Evolutionary conservation across 2,329 filamentous ascomycete species (phyloP).

Genomic region (Trichophaea hybrida): DNA sequence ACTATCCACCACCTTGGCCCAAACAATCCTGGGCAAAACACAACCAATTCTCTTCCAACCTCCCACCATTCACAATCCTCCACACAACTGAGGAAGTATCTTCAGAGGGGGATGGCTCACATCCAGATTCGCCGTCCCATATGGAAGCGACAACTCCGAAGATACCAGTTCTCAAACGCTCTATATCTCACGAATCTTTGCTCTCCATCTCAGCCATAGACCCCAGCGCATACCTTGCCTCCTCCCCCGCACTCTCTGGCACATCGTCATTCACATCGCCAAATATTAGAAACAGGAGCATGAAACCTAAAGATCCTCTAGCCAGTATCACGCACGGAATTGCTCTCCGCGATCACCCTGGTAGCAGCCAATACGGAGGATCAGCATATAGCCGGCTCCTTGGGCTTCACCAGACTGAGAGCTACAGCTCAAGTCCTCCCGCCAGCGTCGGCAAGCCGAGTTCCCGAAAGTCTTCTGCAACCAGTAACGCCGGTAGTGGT

Average conservation of each 20-base stretch:
- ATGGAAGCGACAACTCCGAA: constrained; percentile 24
- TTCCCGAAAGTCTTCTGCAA: constrained; percentile 1
- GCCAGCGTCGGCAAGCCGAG: neutral
- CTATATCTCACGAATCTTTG: constrained; percentile 72
- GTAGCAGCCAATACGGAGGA: neutral
- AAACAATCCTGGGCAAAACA: constrained; percentile 38
- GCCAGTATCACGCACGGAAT: constrained; percentile 14
- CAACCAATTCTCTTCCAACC: constrained; percentile 41
- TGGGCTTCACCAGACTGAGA: constrained; percentile 10
- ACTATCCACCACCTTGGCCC: constrained; percentile 50
- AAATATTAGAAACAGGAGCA: neutral
- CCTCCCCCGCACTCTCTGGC: neutral
- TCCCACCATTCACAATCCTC: constrained; percentile 34
- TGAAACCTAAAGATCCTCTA: constrained; percentile 10
- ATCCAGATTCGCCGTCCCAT: constrained; percentile 9
- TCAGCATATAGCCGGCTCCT: constrained; percentile 17
- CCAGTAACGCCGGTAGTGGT: constrained; percentile 1
- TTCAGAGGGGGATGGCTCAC: constrained; percentile 24
- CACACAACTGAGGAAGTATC: constrained; percentile 21
- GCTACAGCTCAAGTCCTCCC: constrained; percentile 2
- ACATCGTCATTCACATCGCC: neutral
- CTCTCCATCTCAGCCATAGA: constrained; percentile 78
- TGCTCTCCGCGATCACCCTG: constrained; percentile 6
- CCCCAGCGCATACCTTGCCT: constrained; percentile 10
- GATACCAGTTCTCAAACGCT: constrained; percentile 45